phyloP scores from a whole-genome alignment of 139 green algal species.

The Helicosporidium sp. region DNA sequence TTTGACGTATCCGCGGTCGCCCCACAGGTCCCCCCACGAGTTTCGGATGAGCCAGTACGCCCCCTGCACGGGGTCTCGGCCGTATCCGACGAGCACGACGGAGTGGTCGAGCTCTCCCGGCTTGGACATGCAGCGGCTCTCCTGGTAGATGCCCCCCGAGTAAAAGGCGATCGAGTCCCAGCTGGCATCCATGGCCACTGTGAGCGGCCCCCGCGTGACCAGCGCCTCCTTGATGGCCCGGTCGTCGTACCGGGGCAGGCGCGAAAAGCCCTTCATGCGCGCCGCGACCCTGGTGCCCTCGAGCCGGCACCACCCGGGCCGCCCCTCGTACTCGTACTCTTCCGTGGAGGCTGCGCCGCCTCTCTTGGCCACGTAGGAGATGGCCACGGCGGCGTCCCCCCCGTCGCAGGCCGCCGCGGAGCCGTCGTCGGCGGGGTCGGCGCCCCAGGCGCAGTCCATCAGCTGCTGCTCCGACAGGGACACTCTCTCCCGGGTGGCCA shows the following conservation, averaged over 20 bases:
- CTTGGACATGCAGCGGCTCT: conserved; percentile 29
- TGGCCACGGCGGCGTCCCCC: conserved; percentile 10
- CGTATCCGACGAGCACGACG: conserved; percentile 56
- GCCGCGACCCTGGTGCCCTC: conserved; percentile 1
- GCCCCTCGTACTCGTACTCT: conserved; percentile 22
- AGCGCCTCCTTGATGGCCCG: conserved; percentile 29
- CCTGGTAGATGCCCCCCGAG: conserved; percentile 15
- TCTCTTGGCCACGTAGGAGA: conserved; percentile 10
- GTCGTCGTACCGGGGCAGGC: conserved; percentile 25
- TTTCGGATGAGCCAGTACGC: conserved; percentile 25
- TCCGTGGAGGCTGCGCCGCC: conserved; percentile 14
- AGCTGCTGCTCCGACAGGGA: conserved; percentile 52
- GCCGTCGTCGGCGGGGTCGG: conserved; percentile 10
- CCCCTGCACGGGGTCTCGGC: conserved; percentile 5
- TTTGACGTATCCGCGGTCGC: conserved; percentile 32
- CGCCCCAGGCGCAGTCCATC: conserved; percentile 44
- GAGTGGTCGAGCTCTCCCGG: conserved; percentile 44
- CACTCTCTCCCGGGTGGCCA: conserved; percentile 30
- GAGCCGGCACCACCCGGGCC: conserved; percentile 20
- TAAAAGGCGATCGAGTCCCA: conserved; percentile 48
- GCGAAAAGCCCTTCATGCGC: conserved; percentile 18
- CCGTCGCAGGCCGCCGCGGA: conserved; percentile 20
- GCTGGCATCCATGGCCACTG: conserved; percentile 31
- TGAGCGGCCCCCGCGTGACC: conserved; percentile 14
- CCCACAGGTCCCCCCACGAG: conserved; percentile 14